These are phyloP conservation scores for Phalaenopsis aphrodite DNA, from an alignment of 106 monocot species.

Conservation along the genomic window DNA sequence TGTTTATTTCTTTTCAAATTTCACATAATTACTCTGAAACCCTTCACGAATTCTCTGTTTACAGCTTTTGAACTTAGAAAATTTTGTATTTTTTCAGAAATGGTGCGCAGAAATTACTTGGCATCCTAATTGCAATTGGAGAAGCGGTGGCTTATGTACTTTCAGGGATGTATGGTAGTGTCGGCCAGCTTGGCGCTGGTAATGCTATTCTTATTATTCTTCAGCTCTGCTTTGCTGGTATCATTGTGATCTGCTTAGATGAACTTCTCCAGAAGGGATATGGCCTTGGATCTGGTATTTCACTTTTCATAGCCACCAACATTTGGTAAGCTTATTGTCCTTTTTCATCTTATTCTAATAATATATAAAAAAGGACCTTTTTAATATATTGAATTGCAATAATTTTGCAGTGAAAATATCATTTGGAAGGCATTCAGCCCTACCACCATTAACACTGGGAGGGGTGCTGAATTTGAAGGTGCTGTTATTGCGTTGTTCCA, in stretches of 20 bases:
- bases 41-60: neutral
- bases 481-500: constrained; percentile 48
- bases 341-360: neutral
- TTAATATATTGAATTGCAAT: neutral
- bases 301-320: constrained; percentile 53
- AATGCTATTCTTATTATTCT: constrained; percentile 51
- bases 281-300: constrained; percentile 64
- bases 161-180: constrained; percentile 69
- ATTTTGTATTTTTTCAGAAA: constrained; percentile 22
- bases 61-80: neutral
- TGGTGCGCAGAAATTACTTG: constrained; percentile 64
- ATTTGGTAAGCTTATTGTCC: constrained; percentile 24
- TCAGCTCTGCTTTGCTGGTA: constrained; percentile 63
- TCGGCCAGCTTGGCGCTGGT: constrained; percentile 44
- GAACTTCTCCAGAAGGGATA: constrained; percentile 68
- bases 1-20: neutral
- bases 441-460: constrained; percentile 38
- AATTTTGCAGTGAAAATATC: constrained; percentile 31
- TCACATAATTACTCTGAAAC: neutral
- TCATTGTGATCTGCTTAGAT: constrained; percentile 64
- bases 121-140: constrained; percentile 57
- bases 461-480: constrained; percentile 44
- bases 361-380: neutral
- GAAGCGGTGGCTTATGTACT: constrained; percentile 67
- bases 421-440: constrained; percentile 46